Evolutionary conservation across 108 stramenopile genomes (phyloP).

Genomic region (Phaeodactylum tricornutum): DNA sequence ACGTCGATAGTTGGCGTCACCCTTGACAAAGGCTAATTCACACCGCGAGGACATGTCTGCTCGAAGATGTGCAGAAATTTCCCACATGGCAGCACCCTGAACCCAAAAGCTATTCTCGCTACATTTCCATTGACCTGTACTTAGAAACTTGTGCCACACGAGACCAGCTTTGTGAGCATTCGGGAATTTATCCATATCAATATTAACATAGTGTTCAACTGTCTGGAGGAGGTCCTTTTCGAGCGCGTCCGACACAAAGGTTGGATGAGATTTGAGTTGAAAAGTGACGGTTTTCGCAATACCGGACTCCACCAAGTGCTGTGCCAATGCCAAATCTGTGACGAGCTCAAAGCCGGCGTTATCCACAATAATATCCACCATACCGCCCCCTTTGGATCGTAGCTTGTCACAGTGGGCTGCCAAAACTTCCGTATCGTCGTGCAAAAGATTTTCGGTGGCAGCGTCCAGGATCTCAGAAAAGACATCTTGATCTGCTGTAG

Average conservation of each 20-base stretch:
- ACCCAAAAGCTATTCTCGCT: constrained; percentile 88
- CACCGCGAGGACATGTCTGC: constrained; percentile 46
- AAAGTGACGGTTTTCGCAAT: constrained; percentile 71
- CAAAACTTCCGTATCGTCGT: constrained; percentile 75
- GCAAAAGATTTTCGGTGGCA: constrained; percentile 74
- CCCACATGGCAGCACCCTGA: constrained; percentile 89
- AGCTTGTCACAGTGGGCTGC: constrained; percentile 47
- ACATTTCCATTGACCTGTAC: constrained; percentile 78
- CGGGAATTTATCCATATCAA: constrained; percentile 37
- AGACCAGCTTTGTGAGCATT: constrained; percentile 59
- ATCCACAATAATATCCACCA: constrained; percentile 91
- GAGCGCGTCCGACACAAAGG: constrained; percentile 93
- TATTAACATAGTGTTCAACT: constrained; percentile 53
- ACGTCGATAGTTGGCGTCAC: constrained; percentile 95
- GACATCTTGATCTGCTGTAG: constrained; percentile 44
- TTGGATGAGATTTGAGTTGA: constrained; percentile 93
- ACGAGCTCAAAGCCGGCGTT: constrained; percentile 96
- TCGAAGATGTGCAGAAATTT: constrained; percentile 70
- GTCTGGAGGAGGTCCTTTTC: constrained; percentile 82
- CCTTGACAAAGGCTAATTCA: constrained; percentile 91
- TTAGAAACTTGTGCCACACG: constrained; percentile 57
- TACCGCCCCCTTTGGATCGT: constrained; percentile 52
- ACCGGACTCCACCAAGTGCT: constrained; percentile 73
- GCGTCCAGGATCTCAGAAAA: constrained; percentile 67
- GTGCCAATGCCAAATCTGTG: constrained; percentile 87